Evolutionary conservation across 75 land plant species (phyloP), one percentile per base, ranked within the genome.

Genomic region (Pinus taeda): DNA sequence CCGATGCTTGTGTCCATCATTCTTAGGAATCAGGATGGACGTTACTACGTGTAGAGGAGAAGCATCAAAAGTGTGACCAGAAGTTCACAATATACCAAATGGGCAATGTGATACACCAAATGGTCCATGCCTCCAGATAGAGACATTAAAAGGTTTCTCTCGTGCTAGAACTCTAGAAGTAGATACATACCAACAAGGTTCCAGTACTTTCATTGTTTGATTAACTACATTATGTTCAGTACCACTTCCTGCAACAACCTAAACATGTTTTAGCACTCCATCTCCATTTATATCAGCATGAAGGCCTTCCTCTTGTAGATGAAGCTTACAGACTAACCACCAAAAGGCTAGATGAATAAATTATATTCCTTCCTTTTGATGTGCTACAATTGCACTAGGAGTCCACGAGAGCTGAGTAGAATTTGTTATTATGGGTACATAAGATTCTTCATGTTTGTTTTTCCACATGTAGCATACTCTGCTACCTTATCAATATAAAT

Each of bases 241-340:
- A 75, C 99, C 99, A 83, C 86, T 86, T 39, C 93, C 95, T 42
- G 98, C 99, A 67, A 97, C 93, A 76, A 89, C 99, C 99, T 95
- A 77, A 26, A 26, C 26, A 26, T 26, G 26, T 26, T 26, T 0
- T 26, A 26, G 26, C 26, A 26, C 26, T 26, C 26, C 26, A 26
- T 26, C 26, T 26, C 26, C 26, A 26, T 26, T 26, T 26, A 26
- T 26, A 26, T 26, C 0, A 26, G 26, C 26, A 26, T 26, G 26
- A 0, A 26, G 0, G 26, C 0, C 26, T 0, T 26, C 0, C 0
- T 0, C 26, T 26, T 26, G 26, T 0, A 26, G 26, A 26, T 26
- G 26, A 26, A 26, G 0, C 26, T 26, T 26, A 26, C 26, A 26
- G 26, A 26, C 26, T 26, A 26, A 26, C 0, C 0, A 0, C 26